A percentile compares a stretch with the other conserved stretches of the same genome.
phyloP scores from a whole-genome alignment of 2,329 filamentous ascomycete species.

The Aspergillus pseudoterreus region DNA sequence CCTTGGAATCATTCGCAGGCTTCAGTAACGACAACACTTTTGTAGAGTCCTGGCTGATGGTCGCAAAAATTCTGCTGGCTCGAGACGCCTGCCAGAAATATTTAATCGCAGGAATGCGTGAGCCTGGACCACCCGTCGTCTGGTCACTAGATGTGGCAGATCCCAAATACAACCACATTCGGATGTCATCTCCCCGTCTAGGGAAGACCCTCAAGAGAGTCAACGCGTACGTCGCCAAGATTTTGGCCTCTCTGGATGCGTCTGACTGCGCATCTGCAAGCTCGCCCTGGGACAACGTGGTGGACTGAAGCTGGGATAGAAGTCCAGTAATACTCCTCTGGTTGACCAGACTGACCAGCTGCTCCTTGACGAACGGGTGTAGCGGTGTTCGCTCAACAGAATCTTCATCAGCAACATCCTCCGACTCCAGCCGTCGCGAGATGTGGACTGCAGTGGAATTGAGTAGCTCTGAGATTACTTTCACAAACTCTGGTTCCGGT shows the following conservation, averaged over 20 bases:
- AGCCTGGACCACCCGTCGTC: constrained; percentile 24
- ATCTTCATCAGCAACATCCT: constrained; percentile 28
- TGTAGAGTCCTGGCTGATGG: constrained; percentile 55
- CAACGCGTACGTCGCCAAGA: constrained; percentile 81
- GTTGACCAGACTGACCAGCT: constrained; percentile 69
- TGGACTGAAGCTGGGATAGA: constrained; percentile 44
- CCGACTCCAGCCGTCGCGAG: constrained; percentile 46
- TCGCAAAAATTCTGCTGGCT: constrained; percentile 54
- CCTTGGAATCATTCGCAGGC: constrained; percentile 41
- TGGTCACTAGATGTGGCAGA: constrained; percentile 49
- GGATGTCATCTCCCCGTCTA: constrained; percentile 75
- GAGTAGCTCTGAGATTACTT: constrained; percentile 53
- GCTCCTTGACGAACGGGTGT: constrained; percentile 57
- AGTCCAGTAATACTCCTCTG: constrained; percentile 68
- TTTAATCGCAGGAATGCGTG: constrained; percentile 63
- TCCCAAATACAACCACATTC: constrained; percentile 88
- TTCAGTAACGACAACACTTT: constrained; percentile 57
- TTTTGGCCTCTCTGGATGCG: constrained; percentile 59
- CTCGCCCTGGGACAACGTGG: constrained; percentile 20
- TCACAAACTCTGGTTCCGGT: constrained; percentile 53
- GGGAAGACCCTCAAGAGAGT: constrained; percentile 85
- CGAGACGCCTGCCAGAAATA: constrained; percentile 77
- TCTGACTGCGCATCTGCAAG: constrained; percentile 26
- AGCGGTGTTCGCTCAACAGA: constrained; percentile 30
- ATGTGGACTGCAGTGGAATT: constrained; percentile 56